Evolutionary conservation across 2,329 filamentous ascomycete species (phyloP).

Genomic region (Pseudogymnoascus sp.): DNA sequence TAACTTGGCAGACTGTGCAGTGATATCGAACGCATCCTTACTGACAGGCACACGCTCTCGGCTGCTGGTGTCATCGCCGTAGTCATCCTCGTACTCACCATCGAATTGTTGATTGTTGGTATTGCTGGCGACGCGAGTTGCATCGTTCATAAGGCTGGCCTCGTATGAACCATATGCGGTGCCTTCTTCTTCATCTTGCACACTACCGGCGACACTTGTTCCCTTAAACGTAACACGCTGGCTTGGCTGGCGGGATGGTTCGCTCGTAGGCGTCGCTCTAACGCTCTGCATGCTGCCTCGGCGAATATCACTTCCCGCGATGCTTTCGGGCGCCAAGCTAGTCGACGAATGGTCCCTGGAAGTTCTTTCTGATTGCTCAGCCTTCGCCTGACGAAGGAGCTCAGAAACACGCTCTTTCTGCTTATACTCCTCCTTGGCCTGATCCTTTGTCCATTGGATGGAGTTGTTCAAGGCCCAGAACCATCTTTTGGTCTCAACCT

Average conservation of each 20-base stretch:
- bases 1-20: conserved; percentile 85
- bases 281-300: conserved; percentile 36
- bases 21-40: conserved; percentile 95
- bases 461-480: conserved; percentile 99
- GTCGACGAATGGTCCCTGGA: conserved; percentile 33
- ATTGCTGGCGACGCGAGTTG: conserved; percentile 20
- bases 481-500: conserved; percentile 97
- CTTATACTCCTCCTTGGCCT: conserved; percentile 81
- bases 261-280: conserved; percentile 18
- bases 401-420: conserved; percentile 68
- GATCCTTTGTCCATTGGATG: conserved; percentile 97
- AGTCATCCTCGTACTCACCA: conserved; percentile 61
- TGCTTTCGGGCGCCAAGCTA: conserved; percentile 19
- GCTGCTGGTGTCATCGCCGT: conserved; percentile 71
- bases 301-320: conserved; percentile 30
- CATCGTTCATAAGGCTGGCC: conserved; percentile 40
- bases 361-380: conserved; percentile 55
- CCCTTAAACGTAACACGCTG: conserved; percentile 23
- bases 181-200: conserved; percentile 43
- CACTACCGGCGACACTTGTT: conserved; percentile 30
- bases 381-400: conserved; percentile 68
- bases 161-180: conserved; percentile 48
- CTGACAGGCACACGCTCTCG: conserved; percentile 64
- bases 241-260: conserved; percentile 20
- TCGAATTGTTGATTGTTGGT: conserved; percentile 36